Percentiles rank a stretch among this genome's conserved stretches.
Conservation (phyloP, 176 grass and related monocot species). For the Cenchrus fungigraminus region DNA sequence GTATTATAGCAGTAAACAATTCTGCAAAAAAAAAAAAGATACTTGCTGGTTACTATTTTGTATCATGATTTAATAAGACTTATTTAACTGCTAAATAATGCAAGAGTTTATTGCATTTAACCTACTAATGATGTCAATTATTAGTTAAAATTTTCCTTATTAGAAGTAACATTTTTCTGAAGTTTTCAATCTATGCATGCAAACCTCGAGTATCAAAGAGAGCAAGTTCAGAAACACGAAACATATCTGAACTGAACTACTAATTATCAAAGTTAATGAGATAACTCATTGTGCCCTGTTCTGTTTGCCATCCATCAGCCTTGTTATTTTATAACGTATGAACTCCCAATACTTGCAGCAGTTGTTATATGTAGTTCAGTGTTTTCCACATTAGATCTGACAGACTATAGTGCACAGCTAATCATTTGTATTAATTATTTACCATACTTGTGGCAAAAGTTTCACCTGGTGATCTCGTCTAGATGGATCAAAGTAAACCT, state of each 20-base stretch:
- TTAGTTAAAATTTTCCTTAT: neutral
- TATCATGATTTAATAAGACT: neutral
- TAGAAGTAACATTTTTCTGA: neutral
- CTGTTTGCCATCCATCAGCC: neutral
- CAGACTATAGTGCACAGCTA: neutral
- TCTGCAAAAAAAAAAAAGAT: neutral
- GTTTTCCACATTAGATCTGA: neutral
- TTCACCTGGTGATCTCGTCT: constrained; percentile 91
- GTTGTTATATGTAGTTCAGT: constrained; percentile 13
- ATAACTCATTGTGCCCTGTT: neutral
- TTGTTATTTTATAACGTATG: neutral
- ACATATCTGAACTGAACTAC: neutral
- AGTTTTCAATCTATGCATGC: neutral
- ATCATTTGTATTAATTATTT: neutral
- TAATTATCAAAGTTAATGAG: neutral
- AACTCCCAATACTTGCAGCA: neutral
- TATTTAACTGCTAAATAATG: neutral
- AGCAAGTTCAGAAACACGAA: neutral
- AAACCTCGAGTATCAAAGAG: neutral
- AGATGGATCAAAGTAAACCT: constrained; percentile 86
- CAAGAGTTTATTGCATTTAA: neutral
- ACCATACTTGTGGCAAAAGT: neutral
- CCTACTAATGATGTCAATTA: neutral
- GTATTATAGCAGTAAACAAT: neutral
- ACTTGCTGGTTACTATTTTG: neutral